Base-by-base conservation (phyloP, 768 basidiomycete species). In the Ephemerocybe angulata region DNA sequence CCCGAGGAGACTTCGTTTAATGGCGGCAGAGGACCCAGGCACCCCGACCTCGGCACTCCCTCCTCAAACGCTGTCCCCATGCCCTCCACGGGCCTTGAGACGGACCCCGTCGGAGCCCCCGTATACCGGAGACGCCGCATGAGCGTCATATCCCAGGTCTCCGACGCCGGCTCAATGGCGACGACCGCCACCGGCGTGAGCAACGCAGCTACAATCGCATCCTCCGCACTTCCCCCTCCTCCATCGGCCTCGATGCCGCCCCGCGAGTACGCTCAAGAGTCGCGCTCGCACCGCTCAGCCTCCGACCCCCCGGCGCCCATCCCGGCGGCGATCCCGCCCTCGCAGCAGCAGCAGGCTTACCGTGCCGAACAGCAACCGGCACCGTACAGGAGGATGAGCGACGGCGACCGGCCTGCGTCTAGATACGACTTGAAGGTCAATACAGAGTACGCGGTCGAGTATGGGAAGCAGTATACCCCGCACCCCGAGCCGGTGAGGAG, bases 401-500 rank as follows among this genome's bases (percentile, higher is more conserved):
- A 76, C 53, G 68, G 70, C 11, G 72, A 72, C 44, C 60, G 62
- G 33, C 49, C 41, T 47, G 29, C 19, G n/a, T 24, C 30, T 3
- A 3, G 25, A 22, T 47, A 47, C 25, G 46, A 47, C 12, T 28
- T 21, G 40, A 42, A 47, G 46, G 13, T 15, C 13, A 13, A 25
- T 22, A 4, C 29, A 40, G 24, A 24, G 17, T 24, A 43, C 25
- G 27, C 29, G 42, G 50, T 54, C 50, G 29, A 50, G 41, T 29
- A 57, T 29, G 46, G 49, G 54, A 28, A 15, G 33, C 27, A 35
- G 17, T 58, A 41, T 19, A 48, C 47, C 1, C 42, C 58, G 33
- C 56, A 41, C 31, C 62, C 64, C 13, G 68, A 67, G 46, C 72
- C 75, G 31, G 75, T 71, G 29, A 74, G 83, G 33, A 75, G 82